phyloP scores from a whole-genome alignment of 2,329 filamentous ascomycete species.

The Microdochium trichocladiopsis region DNA sequence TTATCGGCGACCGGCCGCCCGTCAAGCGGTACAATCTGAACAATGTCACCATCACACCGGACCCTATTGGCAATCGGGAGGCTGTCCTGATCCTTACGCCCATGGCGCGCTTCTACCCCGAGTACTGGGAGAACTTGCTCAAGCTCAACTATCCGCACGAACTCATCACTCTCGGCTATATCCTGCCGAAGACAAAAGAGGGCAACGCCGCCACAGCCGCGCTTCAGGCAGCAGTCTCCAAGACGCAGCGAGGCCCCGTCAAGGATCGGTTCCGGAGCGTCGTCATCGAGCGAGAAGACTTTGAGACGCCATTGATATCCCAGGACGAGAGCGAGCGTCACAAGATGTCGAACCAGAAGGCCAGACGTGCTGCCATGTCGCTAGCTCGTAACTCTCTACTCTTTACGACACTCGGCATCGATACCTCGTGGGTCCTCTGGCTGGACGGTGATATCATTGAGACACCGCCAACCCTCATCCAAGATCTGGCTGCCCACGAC shows the following conservation, averaged over 20 bases:
- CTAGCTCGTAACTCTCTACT: conserved; percentile 89
- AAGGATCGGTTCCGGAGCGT: conserved; percentile 84
- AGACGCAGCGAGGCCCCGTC: conserved; percentile 77
- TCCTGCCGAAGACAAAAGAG: conserved; percentile 87
- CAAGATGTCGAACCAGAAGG: conserved; percentile 85
- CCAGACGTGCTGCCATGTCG: conserved; percentile 81
- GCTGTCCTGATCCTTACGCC: conserved; percentile 88
- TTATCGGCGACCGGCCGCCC: conserved; percentile 61
- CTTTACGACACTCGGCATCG: conserved; percentile 87
- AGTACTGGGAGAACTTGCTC: conserved; percentile 91
- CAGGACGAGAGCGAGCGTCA: conserved; percentile 87
- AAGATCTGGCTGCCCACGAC: conserved; percentile 83
- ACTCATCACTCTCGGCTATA: conserved; percentile 91
- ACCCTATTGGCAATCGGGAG: conserved; percentile 74
- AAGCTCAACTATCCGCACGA: conserved; percentile 85
- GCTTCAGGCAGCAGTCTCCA: conserved; percentile 76
- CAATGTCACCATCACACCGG: conserved; percentile 75
- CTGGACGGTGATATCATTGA: conserved; percentile 89
- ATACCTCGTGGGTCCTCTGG: conserved; percentile 95
- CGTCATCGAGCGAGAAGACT: conserved; percentile 92
- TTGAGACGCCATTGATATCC: conserved; percentile 71
- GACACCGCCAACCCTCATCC: conserved; percentile 75
- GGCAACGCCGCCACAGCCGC: conserved; percentile 80
- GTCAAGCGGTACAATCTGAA: conserved; percentile 94
- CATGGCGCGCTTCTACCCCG: conserved; percentile 85